Evolutionary conservation across 768 basidiomycete species (phyloP), one percentile per base, ranked within the genome.

Genomic region (Sistotremastrum niveocremeum): DNA sequence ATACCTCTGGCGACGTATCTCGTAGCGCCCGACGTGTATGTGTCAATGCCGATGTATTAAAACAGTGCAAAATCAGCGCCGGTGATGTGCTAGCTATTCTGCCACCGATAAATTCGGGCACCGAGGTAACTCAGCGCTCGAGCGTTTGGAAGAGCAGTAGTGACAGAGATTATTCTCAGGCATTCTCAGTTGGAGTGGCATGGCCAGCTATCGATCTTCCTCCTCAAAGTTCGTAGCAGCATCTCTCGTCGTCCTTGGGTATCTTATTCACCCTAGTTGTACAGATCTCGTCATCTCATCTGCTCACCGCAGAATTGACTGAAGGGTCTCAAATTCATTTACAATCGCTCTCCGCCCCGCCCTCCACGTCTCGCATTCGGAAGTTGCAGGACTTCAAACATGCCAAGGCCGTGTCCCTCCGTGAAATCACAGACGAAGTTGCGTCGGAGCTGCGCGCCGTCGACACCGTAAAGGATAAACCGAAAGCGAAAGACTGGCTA

Each of bases 181-280:
- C 68, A 39, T 79, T 79, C 59, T 74, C 79, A 8, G 65, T 86
- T 45, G 86, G 85, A 4, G 63, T 78, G 40, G 71, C 74, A 53
- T 88, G 85, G 85, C 84, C 84, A n/a, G 81, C 79, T 36, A 54
- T 70, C 39, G 80, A 83, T 6, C 45, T 79, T 46, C 57, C 75
- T 30, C 69, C 68, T 44, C 72, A 77, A 49, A 65, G 85, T 82
- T 59, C 56, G 77, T 69, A 49, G 46, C 46, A 36, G 42, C 7
- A 46, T 35, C 34, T 43, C 45, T 37, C 46, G 12, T 41, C 44
- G 31, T 48, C 38, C 39, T 44, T 43, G 39, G 46, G 28, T 5
- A 41, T 33, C 20, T 34, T 46, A 48, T 28, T 30, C 39, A n/a
- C 8, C 54, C 40, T 51, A 87, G 84, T 61, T 52, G 61, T 83